A percentile compares a stretch with the other conserved stretches of the same genome.
These are phyloP conservation scores for Ganoderma lucidum DNA, from an alignment of 1,284 basidiomycete species.

Conservation along the genomic window DNA sequence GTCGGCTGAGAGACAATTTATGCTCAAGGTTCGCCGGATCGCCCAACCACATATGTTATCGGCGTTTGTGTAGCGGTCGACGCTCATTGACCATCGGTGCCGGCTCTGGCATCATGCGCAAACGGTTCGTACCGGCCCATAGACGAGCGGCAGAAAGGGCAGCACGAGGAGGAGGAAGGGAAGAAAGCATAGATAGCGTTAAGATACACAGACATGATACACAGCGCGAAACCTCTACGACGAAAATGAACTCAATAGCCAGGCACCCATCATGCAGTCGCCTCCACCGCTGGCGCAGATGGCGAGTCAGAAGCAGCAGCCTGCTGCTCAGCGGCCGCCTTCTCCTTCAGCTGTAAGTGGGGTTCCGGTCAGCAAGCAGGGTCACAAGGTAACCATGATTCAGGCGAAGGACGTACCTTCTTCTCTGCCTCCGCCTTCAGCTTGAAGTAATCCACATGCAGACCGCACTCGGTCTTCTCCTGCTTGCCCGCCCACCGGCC, in stretches of 20 bases:
- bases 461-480: slow-evolving; percentile 94
- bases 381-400: not conserved
- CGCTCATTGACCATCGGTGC: slow-evolving; percentile 3
- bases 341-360: slow-evolving; percentile 22
- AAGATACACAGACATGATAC: slow-evolving; percentile 6
- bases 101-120: not conserved
- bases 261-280: slow-evolving; percentile 22
- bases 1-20: slow-evolving; percentile 28
- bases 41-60: not conserved
- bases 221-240: slow-evolving; percentile 3
- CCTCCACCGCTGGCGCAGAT: slow-evolving; percentile 21
- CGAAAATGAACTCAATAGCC: not conserved
- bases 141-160: not conserved
- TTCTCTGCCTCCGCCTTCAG: slow-evolving; percentile 63
- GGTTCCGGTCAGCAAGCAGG: not conserved
- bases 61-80: not conserved
- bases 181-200: slow-evolving; percentile 25
- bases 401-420: slow-evolving; percentile 31
- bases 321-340: slow-evolving; percentile 21
- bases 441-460: slow-evolving; percentile 88
- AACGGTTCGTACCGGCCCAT: not conserved
- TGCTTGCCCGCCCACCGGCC: slow-evolving; percentile 91
- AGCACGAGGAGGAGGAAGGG: not conserved
- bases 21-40: slow-evolving; percentile 18
- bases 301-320: slow-evolving; percentile 4